These are phyloP conservation scores for Hydrangea macrophylla DNA, from an alignment of 148 eudicot species.

Conservation along the genomic window DNA sequence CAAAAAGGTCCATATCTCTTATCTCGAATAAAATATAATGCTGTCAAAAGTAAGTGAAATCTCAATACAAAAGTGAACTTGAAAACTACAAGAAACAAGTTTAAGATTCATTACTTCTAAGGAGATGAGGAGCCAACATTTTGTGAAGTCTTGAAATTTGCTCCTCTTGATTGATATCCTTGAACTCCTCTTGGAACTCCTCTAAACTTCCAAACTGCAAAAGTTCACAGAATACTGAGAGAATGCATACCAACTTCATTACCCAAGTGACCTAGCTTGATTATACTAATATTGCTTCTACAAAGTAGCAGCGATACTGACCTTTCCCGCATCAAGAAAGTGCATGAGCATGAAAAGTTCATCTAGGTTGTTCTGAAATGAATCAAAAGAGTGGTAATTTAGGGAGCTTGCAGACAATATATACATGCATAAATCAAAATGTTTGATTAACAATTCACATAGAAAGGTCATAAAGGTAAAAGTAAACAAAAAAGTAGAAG, in stretches of 20 bases:
- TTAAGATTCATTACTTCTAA: conserved; percentile 62
- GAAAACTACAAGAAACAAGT: background rate
- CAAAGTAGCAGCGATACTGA: conserved; percentile 30
- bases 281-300: conserved; percentile 9
- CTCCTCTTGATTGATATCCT: conserved; percentile 97
- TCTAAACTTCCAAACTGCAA: conserved; percentile 91
- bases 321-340: conserved; percentile 99
- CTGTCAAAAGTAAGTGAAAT: background rate
- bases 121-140: conserved; percentile 98
- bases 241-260: background rate
- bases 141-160: conserved; percentile 93
- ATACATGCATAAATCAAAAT: too few species aligned
- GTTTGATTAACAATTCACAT: too few species aligned
- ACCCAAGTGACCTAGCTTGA: conserved; percentile 1
- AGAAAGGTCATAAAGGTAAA: too few species aligned
- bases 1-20: too few species aligned
- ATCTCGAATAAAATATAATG: background rate
- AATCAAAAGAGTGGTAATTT: too few species aligned
- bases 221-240: background rate
- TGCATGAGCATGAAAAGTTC: conserved; percentile 99
- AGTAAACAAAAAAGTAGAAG: too few species aligned
- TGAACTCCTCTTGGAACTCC: conserved; percentile 97
- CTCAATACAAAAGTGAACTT: background rate
- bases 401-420: too few species aligned
- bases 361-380: conserved; percentile 91